Evolutionary conservation across 371 early-diverging fungal species (phyloP), one percentile per base, ranked within the genome.

Genomic region (Mortierella sp.): DNA sequence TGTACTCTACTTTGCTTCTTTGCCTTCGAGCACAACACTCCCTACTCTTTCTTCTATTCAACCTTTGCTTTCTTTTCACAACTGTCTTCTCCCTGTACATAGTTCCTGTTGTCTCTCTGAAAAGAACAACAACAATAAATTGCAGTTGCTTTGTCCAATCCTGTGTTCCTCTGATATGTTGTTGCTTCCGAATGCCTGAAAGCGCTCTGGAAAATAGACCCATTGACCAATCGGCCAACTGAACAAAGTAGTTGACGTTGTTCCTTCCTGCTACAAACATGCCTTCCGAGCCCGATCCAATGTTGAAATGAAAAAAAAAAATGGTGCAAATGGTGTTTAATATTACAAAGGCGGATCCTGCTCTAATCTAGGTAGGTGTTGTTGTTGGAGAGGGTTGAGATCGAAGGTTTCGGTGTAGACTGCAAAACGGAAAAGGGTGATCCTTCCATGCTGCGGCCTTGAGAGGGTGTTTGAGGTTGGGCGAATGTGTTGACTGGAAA

Each of bases 401-500:
- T 64, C 40, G 24, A 64, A 67, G 40, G n/a, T n/a, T 46, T 76
- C 46, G 43, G 43, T 73, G 51, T 37, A 64, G 67, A 64, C 67
- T 37, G 40, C 24, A 37, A 10, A 28, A 31, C 10, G 1, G 9
- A 19, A 50, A 16, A 1, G 19, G 64, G 19, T 1, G 37, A 64
- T 64, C 34, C 40, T 37, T 37, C 67, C 11, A 10, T 21, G 67
- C 10, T 37, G 37, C 11, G 8, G 37, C 19, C 37, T 37, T 24
- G 34, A 19, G 64, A 19, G 34, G 67, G 6, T 28, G 57, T 14
- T 14, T 61, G 37, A 34, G 61, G 21, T 50, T 37, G 40, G 40
- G 2, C 24, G 34, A 21, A 11, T 50, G 9, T 40, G 67, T 37
- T 64, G 67, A 10, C 40, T 24, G 4, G 11, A 37, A 16, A n/a